phyloP scores from a whole-genome alignment of 2,329 filamentous ascomycete species.

The Phaeosphaeriaceae sp. region DNA sequence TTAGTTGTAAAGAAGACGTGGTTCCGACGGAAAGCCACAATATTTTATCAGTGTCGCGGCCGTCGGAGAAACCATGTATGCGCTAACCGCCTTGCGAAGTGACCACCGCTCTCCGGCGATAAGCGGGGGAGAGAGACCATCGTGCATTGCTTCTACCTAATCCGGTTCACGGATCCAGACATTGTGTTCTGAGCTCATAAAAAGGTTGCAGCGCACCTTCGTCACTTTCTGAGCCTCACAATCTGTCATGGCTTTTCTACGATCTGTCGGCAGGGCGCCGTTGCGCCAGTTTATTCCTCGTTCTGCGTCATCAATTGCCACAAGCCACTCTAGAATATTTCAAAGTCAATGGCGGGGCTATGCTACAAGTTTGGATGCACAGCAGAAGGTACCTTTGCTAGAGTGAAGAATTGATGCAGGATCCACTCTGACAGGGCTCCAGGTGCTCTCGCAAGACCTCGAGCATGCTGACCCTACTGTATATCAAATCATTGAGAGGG shows the following conservation, averaged over 20 bases:
- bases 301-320: conserved; percentile 33
- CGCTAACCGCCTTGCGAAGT: conserved; percentile 13
- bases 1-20: conserved; percentile 71
- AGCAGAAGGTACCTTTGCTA: conserved; percentile 54
- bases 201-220: conserved; percentile 23
- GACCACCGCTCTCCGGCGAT: conserved; percentile 17
- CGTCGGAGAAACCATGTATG: conserved; percentile 24
- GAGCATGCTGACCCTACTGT: conserved; percentile 85
- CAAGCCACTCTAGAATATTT: conserved; percentile 40
- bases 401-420: background rate
- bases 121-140: conserved; percentile 20
- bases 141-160: conserved; percentile 25
- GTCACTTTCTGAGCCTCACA: conserved; percentile 11
- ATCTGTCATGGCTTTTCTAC: conserved; percentile 50
- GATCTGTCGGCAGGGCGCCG: conserved; percentile 48
- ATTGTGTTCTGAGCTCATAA: conserved; percentile 19
- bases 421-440: conserved; percentile 16
- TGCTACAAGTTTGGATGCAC: conserved; percentile 50
- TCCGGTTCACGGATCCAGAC: conserved; percentile 31
- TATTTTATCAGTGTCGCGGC: conserved; percentile 7
- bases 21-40: conserved; percentile 17
- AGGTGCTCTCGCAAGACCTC: conserved; percentile 82
- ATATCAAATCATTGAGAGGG: conserved; percentile 89
- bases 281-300: conserved; percentile 43
- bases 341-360: conserved; percentile 48